A percentile compares a stretch with the other conserved stretches of the same genome.
These are phyloP conservation scores for Paecilomyces variotii DNA, from an alignment of 2,329 filamentous ascomycete species.

Conservation along the genomic window DNA sequence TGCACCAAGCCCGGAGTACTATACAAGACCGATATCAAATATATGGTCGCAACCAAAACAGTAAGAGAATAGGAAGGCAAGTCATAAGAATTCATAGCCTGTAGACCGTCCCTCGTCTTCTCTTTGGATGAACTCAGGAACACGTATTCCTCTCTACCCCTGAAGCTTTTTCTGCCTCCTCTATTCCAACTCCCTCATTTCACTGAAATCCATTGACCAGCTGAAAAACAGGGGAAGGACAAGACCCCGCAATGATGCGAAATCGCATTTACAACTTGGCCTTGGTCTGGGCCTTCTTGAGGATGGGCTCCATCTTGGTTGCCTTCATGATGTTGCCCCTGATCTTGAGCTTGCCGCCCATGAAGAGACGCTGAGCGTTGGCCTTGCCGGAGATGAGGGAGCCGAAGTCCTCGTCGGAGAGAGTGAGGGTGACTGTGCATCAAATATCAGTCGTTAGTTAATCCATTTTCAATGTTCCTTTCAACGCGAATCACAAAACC, in stretches of 20 bases:
- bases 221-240: neutral
- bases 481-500: too few relatives aligned
- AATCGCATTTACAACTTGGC: constrained; percentile 65
- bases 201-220: neutral
- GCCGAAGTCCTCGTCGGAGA: constrained; percentile 80
- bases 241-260: neutral
- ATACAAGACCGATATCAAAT: neutral
- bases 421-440: constrained; percentile 65
- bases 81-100: neutral
- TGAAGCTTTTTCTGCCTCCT: neutral
- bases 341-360: constrained; percentile 97
- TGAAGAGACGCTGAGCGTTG: constrained; percentile 91
- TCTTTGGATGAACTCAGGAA: neutral
- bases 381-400: constrained; percentile 78
- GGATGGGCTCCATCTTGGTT: constrained; percentile 87
- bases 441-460: neutral
- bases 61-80: neutral
- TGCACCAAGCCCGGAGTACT: neutral
- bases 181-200: neutral
- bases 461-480: neutral
- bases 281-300: constrained; percentile 79
- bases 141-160: neutral
- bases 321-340: constrained; percentile 98
- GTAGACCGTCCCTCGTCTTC: neutral
- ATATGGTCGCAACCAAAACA: neutral